Evolutionary conservation across 2,329 filamentous ascomycete species (phyloP).

Genomic region (Hypoxylon sp.): DNA sequence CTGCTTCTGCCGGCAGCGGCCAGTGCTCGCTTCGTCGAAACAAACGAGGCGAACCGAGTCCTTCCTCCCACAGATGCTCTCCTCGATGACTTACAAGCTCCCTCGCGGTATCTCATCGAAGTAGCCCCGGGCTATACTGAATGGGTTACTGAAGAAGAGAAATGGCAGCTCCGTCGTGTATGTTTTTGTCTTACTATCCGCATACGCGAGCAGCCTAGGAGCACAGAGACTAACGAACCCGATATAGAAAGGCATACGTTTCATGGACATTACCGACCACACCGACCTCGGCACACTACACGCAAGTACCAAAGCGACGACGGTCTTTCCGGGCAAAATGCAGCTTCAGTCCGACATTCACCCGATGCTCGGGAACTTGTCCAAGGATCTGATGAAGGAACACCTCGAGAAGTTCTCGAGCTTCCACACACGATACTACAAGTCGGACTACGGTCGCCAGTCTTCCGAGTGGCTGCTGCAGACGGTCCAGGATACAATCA

Average conservation of each 20-base stretch:
- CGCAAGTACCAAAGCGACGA: constrained; percentile 49
- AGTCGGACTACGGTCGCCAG: constrained; percentile 78
- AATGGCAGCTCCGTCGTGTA: constrained; percentile 88
- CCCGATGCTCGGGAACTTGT: constrained; percentile 72
- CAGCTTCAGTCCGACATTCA: constrained; percentile 70
- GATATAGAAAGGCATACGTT: constrained; percentile 78
- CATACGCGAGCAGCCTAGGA: neutral
- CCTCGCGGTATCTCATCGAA: constrained; percentile 78
- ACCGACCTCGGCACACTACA: constrained; percentile 65
- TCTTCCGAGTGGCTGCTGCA: constrained; percentile 87
- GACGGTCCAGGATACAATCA: constrained; percentile 76
- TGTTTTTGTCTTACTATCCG: constrained; percentile 8
- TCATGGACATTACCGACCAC: constrained; percentile 92
- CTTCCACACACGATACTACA: constrained; percentile 86
- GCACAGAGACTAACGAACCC: constrained; percentile 26
- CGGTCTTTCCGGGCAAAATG: constrained; percentile 73
- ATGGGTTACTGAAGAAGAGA: constrained; percentile 94
- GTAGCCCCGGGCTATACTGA: constrained; percentile 80
- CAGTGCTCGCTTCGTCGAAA: constrained; percentile 64
- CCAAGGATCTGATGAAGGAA: constrained; percentile 76
- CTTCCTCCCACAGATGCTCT: constrained; percentile 55
- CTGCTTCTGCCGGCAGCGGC: constrained; percentile 61
- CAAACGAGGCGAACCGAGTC: constrained; percentile 59
- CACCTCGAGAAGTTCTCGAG: constrained; percentile 81
- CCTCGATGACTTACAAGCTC: constrained; percentile 40